Conservation (phyloP, 805 yeast species). For the Lipomyces kockii region DNA sequence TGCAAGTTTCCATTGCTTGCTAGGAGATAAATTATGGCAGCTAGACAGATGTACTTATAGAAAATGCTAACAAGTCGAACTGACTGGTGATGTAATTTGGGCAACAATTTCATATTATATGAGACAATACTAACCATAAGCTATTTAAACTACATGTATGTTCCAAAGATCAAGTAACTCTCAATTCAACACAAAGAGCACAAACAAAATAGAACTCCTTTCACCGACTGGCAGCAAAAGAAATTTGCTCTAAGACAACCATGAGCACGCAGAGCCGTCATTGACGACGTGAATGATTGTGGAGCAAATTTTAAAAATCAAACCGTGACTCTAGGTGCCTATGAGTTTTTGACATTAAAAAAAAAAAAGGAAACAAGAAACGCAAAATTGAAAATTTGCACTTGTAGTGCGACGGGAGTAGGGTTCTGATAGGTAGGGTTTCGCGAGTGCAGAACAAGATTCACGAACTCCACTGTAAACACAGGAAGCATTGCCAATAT, state of each 20-base stretch:
- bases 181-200: background rate
- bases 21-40: too few species aligned
- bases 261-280: slow-evolving; percentile 18
- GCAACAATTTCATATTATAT: too few species aligned
- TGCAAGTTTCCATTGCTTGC: too few species aligned
- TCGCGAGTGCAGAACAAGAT: background rate
- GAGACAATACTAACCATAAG: background rate
- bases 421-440: background rate
- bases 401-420: background rate
- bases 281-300: slow-evolving; percentile 11
- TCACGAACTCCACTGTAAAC: too few species aligned
- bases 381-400: background rate
- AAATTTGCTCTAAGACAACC: slow-evolving; percentile 10
- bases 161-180: slow-evolving; percentile 11
- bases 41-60: too few species aligned
- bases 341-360: slow-evolving; percentile 7
- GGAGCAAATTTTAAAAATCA: background rate
- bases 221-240: background rate
- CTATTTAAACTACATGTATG: background rate
- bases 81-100: too few species aligned
- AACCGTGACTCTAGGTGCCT: slow-evolving; percentile 17
- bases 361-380: background rate
- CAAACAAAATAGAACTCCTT: slow-evolving; percentile 3
- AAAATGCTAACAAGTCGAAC: too few species aligned
- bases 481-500: too few species aligned